phyloP scores from a whole-genome alignment of 371 early-diverging fungal genomes.

The Mucor irregularis region DNA sequence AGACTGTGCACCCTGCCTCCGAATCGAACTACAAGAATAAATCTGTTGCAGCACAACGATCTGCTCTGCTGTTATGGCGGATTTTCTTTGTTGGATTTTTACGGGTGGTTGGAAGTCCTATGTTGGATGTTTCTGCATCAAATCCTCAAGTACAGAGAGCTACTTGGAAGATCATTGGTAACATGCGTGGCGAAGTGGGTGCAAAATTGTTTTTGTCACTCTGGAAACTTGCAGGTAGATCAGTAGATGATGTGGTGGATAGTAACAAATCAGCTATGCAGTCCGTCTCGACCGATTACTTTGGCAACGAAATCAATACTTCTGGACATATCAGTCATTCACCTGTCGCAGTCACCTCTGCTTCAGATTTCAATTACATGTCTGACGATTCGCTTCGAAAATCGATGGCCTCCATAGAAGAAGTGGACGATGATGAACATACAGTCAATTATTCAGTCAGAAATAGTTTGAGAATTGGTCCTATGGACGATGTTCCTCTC shows the following conservation, averaged over 20 bases:
- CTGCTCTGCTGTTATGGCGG: slow-evolving; percentile 47
- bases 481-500: slow-evolving; percentile 17
- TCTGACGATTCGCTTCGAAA: slow-evolving; percentile 11
- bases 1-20: not conserved
- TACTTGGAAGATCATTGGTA: slow-evolving; percentile 61
- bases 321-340: not conserved
- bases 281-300: slow-evolving; percentile 15
- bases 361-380: not conserved
- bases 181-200: slow-evolving; percentile 61
- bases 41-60: slow-evolving; percentile 1
- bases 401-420: slow-evolving; percentile 23
- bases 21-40: not conserved
- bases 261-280: too few relatives aligned
- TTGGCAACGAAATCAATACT: not conserved
- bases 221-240: slow-evolving; percentile 51
- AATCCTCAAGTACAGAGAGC: slow-evolving; percentile 61
- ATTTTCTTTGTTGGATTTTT: slow-evolving; percentile 58
- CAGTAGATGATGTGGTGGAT: too few relatives aligned
- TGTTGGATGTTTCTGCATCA: slow-evolving; percentile 58
- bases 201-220: slow-evolving; percentile 52
- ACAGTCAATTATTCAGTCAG: not conserved
- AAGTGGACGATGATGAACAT: slow-evolving; percentile 14
- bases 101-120: slow-evolving; percentile 58
- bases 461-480: slow-evolving; percentile 22
- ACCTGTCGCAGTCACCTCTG: not conserved